phyloP scores from a whole-genome alignment of 2,329 filamentous ascomycete genomes.

The Fusarium ambrosium region DNA sequence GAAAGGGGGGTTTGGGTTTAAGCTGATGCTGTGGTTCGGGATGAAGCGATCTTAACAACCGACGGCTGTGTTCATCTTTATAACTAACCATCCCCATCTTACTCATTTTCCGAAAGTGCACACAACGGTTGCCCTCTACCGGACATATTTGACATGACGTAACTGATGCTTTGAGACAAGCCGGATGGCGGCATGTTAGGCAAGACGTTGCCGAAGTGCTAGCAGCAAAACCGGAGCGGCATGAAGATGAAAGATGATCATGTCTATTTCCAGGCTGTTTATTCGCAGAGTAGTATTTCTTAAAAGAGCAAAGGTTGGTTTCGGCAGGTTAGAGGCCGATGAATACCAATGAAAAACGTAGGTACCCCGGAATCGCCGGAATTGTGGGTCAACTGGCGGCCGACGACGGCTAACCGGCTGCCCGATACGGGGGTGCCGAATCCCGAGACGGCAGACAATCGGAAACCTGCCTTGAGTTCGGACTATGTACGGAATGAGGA shows the following conservation, averaged over 20 bases:
- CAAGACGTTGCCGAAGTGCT: neutral
- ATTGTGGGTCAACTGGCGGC: neutral
- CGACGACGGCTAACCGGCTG: neutral
- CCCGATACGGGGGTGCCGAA: neutral
- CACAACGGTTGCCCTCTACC: neutral
- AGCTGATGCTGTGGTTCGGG: neutral
- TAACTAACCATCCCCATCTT: neutral
- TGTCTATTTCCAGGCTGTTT: neutral
- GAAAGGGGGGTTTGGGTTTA: neutral
- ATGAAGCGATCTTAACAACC: neutral
- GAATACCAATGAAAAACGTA: neutral
- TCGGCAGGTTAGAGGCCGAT: neutral
- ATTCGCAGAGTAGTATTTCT: neutral
- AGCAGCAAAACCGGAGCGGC: neutral
- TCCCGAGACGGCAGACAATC: neutral
- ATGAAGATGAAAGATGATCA: neutral
- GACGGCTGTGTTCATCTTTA: neutral
- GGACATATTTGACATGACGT: neutral
- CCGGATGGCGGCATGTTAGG: neutral
- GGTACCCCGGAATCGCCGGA: neutral
- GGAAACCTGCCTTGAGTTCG: neutral
- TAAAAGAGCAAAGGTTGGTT: neutral
- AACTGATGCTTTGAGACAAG: neutral
- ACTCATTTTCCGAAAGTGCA: neutral
- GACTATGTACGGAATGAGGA: neutral